Conservation (phyloP, 306 rosid genomes). For the Castanea mollissima region DNA sequence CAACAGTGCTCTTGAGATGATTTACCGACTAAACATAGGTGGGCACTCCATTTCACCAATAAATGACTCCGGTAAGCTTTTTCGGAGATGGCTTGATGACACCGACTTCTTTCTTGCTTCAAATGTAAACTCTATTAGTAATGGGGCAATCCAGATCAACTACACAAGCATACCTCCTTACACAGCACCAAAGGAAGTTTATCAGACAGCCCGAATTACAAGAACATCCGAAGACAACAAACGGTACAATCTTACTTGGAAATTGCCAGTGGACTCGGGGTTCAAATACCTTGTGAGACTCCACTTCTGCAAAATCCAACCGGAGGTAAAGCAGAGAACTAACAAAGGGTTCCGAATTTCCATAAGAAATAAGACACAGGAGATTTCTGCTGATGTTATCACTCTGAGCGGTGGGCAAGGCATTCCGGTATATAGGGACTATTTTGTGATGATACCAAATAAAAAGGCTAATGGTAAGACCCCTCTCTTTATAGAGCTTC, state of each 20-base stretch:
- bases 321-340: not conserved
- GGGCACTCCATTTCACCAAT: not conserved
- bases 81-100: too few species aligned
- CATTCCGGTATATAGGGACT: slow-evolving; percentile 9
- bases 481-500: not conserved
- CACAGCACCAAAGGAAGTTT: slow-evolving; percentile 20
- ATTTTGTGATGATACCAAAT: not conserved
- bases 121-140: too few species aligned
- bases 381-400: not conserved
- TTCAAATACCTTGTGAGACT: slow-evolving; percentile 30
- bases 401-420: not conserved
- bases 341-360: not conserved
- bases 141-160: not conserved
- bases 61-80: not conserved
- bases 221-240: too few species aligned
- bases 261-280: slow-evolving; percentile 19
- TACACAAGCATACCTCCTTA: not conserved
- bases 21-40: slow-evolving; percentile 15
- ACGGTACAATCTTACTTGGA: slow-evolving; percentile 27
- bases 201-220: not conserved
- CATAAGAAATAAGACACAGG: not conserved
- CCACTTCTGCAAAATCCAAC: slow-evolving; percentile 25
- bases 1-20: slow-evolving; percentile 6
- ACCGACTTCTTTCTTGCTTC: not conserved
- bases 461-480: not conserved